Base-by-base conservation (phyloP, 2,329 filamentous ascomycete genomes). In the Calonectria pauciramosa region DNA sequence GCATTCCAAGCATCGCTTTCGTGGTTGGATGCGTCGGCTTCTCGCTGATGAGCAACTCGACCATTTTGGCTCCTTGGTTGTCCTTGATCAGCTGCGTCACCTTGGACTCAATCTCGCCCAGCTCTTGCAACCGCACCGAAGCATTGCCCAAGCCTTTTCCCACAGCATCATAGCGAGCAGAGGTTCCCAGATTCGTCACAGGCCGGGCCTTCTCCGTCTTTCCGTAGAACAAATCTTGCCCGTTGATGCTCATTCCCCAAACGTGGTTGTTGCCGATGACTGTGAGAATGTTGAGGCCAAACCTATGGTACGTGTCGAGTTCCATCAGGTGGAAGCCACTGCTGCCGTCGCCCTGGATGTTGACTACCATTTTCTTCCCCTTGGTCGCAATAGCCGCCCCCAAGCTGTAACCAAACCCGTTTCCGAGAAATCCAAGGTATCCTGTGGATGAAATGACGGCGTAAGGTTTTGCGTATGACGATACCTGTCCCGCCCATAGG, bases 231-330 rank as follows among this genome's bases (percentile, higher is more conserved):
- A 63, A 41, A 34, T 63, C 56, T 26, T 63, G 56, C 8, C 56
- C 56, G 16, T 63, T 63, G 9, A 63, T 63, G 56, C 56, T 63
- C 56, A 63, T 63, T 2, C 56, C 56, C 56, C 56, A 63, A 30
- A 41, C 56, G 9, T 63, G 56, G 34, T 63, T 63, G 34, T 63
- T 63, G 14, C 34, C 56, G 14, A 63, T 18, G 11, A 63, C 56
- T 9, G 56, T 63, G 34, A 63, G 56, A 20, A 63, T 63, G 56
- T 63, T 63, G 20, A 63, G 34, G 23, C 23, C 56, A 36, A 63
- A 63, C 34, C 56, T 41, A 26, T 44, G 56, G 18, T 63, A 63
- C 2, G 56, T 63, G 38, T 63, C 56, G 11, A 63, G 26, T 16
- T 63, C 56, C 56, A 63, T 63, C 14, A 63, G 36, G 18, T 63